Conservation (phyloP, 2,329 filamentous ascomycete species). For the Fusarium sp. region DNA sequence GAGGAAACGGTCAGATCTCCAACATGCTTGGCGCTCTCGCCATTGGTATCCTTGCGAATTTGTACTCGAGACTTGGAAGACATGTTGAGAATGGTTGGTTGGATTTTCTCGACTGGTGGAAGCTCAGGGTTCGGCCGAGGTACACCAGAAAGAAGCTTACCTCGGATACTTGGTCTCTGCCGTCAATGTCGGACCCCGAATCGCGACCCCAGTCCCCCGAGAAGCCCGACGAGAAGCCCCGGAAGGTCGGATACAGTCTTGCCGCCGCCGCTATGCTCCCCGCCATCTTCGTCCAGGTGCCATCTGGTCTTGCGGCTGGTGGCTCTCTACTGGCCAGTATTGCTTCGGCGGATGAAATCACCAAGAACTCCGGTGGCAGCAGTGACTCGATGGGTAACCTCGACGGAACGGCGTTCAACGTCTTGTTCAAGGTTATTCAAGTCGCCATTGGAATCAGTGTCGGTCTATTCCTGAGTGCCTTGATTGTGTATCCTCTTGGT, state of each 20-base stretch:
- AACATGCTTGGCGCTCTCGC: conserved; percentile 82
- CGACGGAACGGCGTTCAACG: conserved; percentile 63
- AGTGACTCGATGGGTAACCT: conserved; percentile 45
- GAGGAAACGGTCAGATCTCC: conserved; percentile 78
- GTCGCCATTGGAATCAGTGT: conserved; percentile 73
- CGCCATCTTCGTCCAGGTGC: conserved; percentile 82
- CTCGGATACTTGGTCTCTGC: conserved; percentile 49
- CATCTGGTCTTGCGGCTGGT: conserved; percentile 70
- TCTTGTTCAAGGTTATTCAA: conserved; percentile 69
- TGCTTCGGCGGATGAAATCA: conserved; percentile 67
- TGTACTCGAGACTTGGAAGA: conserved; percentile 78
- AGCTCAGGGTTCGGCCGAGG: conserved; percentile 56
- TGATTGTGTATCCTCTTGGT: conserved; percentile 67
- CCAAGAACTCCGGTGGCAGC: conserved; percentile 53
- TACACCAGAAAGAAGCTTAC: conserved; percentile 46
- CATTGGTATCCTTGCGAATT: conserved; percentile 81
- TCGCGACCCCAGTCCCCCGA: conserved; percentile 42
- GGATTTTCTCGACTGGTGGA: conserved; percentile 63
- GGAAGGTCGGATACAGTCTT: conserved; percentile 76
- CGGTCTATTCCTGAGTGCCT: conserved; percentile 67
- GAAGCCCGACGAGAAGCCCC: conserved; percentile 47
- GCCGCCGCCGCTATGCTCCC: conserved; percentile 88
- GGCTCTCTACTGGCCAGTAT: conserved; percentile 71
- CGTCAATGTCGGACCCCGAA: conserved; percentile 49
- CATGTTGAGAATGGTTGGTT: conserved; percentile 67